Base-by-base conservation (phyloP, 2,329 filamentous ascomycete species). In the Fusarium begoniae region DNA sequence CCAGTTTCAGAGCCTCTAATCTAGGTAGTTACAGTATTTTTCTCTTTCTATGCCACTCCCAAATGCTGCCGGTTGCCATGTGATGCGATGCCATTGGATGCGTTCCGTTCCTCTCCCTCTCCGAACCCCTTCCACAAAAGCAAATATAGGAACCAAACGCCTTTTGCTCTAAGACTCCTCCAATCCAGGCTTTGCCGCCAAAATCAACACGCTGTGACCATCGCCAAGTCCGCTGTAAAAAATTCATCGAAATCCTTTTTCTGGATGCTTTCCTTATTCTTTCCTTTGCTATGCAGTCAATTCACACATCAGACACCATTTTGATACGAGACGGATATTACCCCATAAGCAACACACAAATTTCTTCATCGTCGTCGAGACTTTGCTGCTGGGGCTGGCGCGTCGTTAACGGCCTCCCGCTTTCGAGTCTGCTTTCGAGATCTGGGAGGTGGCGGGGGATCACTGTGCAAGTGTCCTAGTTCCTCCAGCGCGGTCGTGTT, bases 401-500 rank as follows among this genome's bases (percentile, higher is more conserved):
- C 73, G 41, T 82, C 82, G n/a, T 69, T 77, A 56, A 73, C 70
- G 35, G 83, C 85, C 78, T 87, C 86, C 61, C 87, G 84, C 80
- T 89, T 90, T 79, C 84, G 86, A 22, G 82, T 84, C 70, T 86
- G 84, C 81, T 90, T 90, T 73, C 84, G 83, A 28, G 84, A 77
- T 69, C 87, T 83, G 9, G 86, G 85, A 4, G 86, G 87, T 44
- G 87, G 87, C 13, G 88, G 87, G 37, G 87, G 84, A 66, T 89
- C 84, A 70, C 86, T 88, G 78, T 91, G 89, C 41, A 90, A 79
- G 66, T 90, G 88, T 2, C 89, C 89, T 24, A 89, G 75, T 66
- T 90, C 87, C 35, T 90, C 87, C 43, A 89, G 75, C 11, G 88
- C 89, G 79, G 86, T 89, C 30, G 85, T 87, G 70, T 91, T 91